A percentile compares a stretch with the other conserved stretches of the same genome.
phyloP scores from a whole-genome alignment of 2,329 filamentous ascomycete genomes.

The Fusarium incarnatum region DNA sequence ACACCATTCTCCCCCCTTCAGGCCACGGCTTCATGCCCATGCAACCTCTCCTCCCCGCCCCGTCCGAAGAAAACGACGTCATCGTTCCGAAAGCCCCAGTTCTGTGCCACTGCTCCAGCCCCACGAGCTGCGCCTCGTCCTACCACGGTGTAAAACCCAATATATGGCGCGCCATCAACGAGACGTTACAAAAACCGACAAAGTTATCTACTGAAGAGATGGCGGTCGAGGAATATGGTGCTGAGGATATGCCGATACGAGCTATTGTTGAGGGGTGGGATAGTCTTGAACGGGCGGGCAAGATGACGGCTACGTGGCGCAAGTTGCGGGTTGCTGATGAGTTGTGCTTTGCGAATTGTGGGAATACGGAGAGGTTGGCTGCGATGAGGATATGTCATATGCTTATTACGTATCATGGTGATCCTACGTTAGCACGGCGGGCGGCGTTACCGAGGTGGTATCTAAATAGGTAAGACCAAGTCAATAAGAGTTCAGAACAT shows the following conservation, averaged over 20 bases:
- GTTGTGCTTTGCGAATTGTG: slow-evolving; percentile 36
- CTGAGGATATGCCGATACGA: slow-evolving; percentile 44
- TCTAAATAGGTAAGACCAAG: slow-evolving; percentile 38
- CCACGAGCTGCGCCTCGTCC: not conserved
- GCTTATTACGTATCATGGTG: slow-evolving; percentile 45
- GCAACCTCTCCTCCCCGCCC: not conserved
- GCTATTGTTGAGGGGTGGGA: slow-evolving; percentile 48
- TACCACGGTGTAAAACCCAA: slow-evolving; percentile 24
- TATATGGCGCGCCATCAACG: slow-evolving; percentile 46
- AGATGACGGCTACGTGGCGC: slow-evolving; percentile 45
- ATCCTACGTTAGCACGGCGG: slow-evolving; percentile 38
- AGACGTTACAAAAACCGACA: slow-evolving; percentile 23
- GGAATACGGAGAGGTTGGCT: slow-evolving; percentile 42
- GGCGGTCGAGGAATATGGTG: slow-evolving; percentile 32
- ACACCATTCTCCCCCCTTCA: slow-evolving; percentile 7
- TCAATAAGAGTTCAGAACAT: accelerated
- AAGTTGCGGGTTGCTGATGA: slow-evolving; percentile 46
- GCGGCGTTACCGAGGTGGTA: slow-evolving; percentile 45
- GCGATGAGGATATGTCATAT: slow-evolving; percentile 43
- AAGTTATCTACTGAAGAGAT: slow-evolving; percentile 32
- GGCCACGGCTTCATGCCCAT: slow-evolving; percentile 7
- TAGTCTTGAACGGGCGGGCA: slow-evolving; percentile 42
- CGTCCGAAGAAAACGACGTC: slow-evolving; percentile 14
- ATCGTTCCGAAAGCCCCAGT: slow-evolving; percentile 19
- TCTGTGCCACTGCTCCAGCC: slow-evolving; percentile 25